Conservation (phyloP, 768 basidiomycete genomes). For the Cystobasidium onofrii region DNA sequence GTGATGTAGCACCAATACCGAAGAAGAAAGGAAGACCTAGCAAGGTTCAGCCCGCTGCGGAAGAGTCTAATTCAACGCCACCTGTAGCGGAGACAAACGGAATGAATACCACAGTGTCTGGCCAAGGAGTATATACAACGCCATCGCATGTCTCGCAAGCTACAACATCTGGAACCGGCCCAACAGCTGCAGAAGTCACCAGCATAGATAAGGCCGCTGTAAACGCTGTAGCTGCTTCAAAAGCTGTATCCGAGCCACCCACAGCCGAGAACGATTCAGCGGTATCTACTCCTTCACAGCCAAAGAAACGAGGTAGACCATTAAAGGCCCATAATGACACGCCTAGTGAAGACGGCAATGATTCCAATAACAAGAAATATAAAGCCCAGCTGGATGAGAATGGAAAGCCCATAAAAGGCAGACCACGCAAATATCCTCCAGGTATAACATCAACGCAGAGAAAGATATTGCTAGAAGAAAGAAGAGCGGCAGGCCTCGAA, state of each 20-base stretch:
- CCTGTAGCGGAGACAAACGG: too few relatives aligned
- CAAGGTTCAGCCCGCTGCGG: not conserved
- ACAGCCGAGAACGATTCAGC: not conserved
- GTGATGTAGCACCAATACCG: not conserved
- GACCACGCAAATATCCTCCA: slow-evolving; percentile 40
- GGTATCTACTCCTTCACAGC: not conserved
- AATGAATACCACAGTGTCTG: too few relatives aligned
- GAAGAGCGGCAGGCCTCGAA: slow-evolving; percentile 1
- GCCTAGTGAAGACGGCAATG: not conserved
- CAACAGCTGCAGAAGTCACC: too few relatives aligned
- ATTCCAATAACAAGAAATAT: not conserved
- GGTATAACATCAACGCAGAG: slow-evolving; percentile 39
- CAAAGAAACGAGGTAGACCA: not conserved
- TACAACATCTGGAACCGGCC: too few relatives aligned
- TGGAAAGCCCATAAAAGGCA: slow-evolving; percentile 42
- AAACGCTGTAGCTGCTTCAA: too few relatives aligned
- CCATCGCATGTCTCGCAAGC: too few relatives aligned
- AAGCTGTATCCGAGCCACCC: too few relatives aligned
- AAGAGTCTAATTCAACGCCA: not conserved
- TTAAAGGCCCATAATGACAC: not conserved
- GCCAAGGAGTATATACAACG: too few relatives aligned
- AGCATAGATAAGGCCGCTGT: too few relatives aligned
- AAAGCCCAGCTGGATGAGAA: slow-evolving; percentile 41
- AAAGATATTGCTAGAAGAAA: not conserved
- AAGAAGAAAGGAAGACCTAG: not conserved